Evolutionary conservation across 805 yeast genomes (phyloP).

Genomic region (Candida corydali): DNA sequence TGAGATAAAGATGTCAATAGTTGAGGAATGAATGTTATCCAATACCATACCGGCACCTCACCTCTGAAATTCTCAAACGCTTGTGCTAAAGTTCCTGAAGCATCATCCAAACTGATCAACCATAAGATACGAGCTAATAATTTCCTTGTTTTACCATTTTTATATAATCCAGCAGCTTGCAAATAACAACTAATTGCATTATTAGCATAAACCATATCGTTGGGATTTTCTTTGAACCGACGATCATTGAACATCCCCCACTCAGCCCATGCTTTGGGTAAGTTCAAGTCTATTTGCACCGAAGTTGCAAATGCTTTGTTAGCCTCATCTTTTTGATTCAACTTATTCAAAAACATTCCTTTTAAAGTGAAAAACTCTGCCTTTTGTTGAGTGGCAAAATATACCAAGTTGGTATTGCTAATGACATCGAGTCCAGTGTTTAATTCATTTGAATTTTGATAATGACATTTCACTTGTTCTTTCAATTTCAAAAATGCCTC

Average conservation of each 20-base stretch:
- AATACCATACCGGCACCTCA: constrained; percentile 98
- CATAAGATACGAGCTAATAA: constrained; percentile 86
- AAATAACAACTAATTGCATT: constrained; percentile 94
- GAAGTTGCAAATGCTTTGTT: constrained; percentile 98
- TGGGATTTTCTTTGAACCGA: constrained; percentile 78
- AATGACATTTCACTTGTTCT: constrained; percentile 97
- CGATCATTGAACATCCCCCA: constrained; percentile 97
- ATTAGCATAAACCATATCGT: constrained; percentile 77
- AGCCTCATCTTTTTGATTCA: constrained; percentile 90
- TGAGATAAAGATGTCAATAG: constrained; percentile 84
- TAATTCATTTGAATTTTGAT: constrained; percentile 84
- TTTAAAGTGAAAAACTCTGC: constrained; percentile 96
- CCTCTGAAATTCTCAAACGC: constrained; percentile 93
- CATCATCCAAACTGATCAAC: constrained; percentile 89
- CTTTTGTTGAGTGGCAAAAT: constrained; percentile 95
- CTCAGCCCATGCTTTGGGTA: constrained; percentile 99
- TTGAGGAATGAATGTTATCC: constrained; percentile 97
- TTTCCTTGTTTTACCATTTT: constrained; percentile 85
- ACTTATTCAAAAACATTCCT: constrained; percentile 94
- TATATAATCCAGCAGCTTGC: constrained; percentile 96
- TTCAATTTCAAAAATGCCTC: constrained; percentile 94
- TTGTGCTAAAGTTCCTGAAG: constrained; percentile 70
- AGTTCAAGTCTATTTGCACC: constrained; percentile 87
- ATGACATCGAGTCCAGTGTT: constrained; percentile 96
- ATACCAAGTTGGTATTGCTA: constrained; percentile 91